Evolutionary conservation across 257 asterid genomes (phyloP), one percentile per base, ranked within the genome.

Genomic region (Linaria vulgaris): DNA sequence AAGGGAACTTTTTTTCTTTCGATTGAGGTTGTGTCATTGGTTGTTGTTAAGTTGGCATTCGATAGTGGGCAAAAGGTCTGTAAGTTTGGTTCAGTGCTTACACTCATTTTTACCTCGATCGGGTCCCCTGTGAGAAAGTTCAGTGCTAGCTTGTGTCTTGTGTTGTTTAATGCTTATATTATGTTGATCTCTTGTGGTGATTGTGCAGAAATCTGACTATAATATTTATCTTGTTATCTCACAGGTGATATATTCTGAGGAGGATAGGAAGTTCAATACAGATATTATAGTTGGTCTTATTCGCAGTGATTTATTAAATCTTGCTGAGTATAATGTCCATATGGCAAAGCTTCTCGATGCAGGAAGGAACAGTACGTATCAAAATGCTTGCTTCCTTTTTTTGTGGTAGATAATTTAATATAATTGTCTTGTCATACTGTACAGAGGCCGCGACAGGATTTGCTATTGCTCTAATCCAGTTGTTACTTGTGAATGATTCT

Each of bases 331-430:
- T 72, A 87, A 84, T 81, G 95, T 87, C 63, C 95, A 90, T 73
- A 94, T 94, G 95, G 94, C 99, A 39, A 94, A 94, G 80, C 90
- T 82, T 72, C 83, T 90, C 76, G 99, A 90, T 70, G 86, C 92
- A 13, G 99, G 99, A 60, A 79, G 99, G 76, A 82, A 94, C 82
- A 90, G 99, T 94, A 79, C 30, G 96, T 77, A 60, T 61, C 16
- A 13, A 57, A 56, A 67, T 53, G 48, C 59, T 47, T 70, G 21
- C 17, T 77, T 69, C 48, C 9, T 20, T 19, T 56, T 61, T 54
- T 56, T 68, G 44, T 71, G 25, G 23, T 23, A 4, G 39, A 55
- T 56, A 20, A 50, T 63, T 48, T 60, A 51, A 60, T 38, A 22
- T 39, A 49, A 58, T 76, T 58, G 47, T 56, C 57, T 46, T 37